Evolutionary conservation across 2,329 filamentous ascomycete species (phyloP).

Genomic region (Apiospora pterosperma): DNA sequence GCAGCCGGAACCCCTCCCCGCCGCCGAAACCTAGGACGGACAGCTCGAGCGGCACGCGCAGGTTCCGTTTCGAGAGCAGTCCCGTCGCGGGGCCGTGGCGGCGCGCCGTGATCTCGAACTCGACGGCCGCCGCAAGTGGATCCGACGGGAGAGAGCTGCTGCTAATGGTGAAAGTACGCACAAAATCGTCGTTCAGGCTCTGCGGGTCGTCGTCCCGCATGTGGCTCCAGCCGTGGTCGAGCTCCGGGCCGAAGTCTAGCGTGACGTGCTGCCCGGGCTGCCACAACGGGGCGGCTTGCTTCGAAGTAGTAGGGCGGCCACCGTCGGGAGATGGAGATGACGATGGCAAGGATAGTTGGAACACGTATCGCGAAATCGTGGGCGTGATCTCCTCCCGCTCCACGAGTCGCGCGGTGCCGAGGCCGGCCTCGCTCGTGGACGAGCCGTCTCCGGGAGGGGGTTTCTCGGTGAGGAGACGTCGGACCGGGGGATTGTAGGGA

Average conservation of each 20-base stretch:
- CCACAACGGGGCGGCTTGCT: constrained; percentile 40
- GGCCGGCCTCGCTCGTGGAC: background rate
- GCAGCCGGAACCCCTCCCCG: constrained; percentile 40
- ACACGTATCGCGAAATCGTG: constrained; percentile 62
- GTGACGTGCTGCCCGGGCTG: constrained; percentile 74
- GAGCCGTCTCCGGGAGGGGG: background rate
- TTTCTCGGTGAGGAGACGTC: constrained; percentile 60
- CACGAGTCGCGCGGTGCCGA: constrained; percentile 51
- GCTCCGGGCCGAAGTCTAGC: constrained; percentile 65
- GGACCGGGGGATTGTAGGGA: constrained; percentile 76
- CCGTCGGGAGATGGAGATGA: constrained; percentile 8
- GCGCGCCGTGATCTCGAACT: constrained; percentile 71
- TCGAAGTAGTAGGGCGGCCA: background rate
- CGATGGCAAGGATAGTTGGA: constrained; percentile 28
- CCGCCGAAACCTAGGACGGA: constrained; percentile 74
- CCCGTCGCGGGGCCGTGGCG: constrained; percentile 66
- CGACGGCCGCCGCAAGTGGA: too few species aligned
- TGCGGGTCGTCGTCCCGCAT: constrained; percentile 80
- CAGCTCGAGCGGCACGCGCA: constrained; percentile 54
- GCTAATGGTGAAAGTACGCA: constrained; percentile 79
- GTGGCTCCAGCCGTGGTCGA: constrained; percentile 73
- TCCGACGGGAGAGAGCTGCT: constrained; percentile 31
- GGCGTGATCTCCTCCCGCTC: constrained; percentile 60
- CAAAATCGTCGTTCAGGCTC: constrained; percentile 79
- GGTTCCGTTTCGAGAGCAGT: constrained; percentile 58